Evolutionary conservation across 495 filamentous ascomycete genomes (phyloP), one percentile per base, ranked within the genome.

Genomic region (Penicillium goetzii): DNA sequence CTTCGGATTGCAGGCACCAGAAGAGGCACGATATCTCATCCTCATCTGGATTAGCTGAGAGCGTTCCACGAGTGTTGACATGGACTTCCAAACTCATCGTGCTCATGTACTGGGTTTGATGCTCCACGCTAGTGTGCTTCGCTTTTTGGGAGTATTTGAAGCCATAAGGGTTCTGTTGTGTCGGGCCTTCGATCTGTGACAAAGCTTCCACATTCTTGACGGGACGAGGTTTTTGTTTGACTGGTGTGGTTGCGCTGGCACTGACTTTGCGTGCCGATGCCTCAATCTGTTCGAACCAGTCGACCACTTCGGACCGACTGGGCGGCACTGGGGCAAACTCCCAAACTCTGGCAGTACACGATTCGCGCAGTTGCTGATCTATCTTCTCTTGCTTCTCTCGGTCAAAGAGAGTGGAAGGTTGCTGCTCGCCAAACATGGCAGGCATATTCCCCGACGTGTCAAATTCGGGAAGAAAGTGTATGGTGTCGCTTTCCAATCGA

Each of bases 81-180:
- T 99, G 95, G n/a, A 98, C 73, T 71, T 99, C 95, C 7, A 99
- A 73, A 67, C 93, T 93, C 93, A 99, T 93, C 36, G 87, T 91
- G 75, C 91, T 97, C 93, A 98, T 98, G 72, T 96, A 93, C 65
- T 97, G 93, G 7, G 88, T 85, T 72, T 96, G 92, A 64, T 94
- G 90, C 66, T 90, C 85, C 40, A 95, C 89, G 69, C 87, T 92
- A 0, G 88, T 90, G 5, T 88, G 86, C 69, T 86, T 86, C 56
- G 81, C 76, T 66, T 89, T 91, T 70, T 95, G 93, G 1, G 92
- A 93, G 72, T 90, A 95, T 71, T 92, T 95, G 79, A 93, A 92
- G 3, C 90, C 92, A 72, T 92, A 82, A 51, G 84, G 88, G 67
- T 92, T 92, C 67, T 84, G 92, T 55, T 96, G 95, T 2, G 96